A percentile compares a stretch with the other conserved stretches of the same genome.
phyloP scores from a whole-genome alignment of 106 monocot species.

The Agapanthus africanus region DNA sequence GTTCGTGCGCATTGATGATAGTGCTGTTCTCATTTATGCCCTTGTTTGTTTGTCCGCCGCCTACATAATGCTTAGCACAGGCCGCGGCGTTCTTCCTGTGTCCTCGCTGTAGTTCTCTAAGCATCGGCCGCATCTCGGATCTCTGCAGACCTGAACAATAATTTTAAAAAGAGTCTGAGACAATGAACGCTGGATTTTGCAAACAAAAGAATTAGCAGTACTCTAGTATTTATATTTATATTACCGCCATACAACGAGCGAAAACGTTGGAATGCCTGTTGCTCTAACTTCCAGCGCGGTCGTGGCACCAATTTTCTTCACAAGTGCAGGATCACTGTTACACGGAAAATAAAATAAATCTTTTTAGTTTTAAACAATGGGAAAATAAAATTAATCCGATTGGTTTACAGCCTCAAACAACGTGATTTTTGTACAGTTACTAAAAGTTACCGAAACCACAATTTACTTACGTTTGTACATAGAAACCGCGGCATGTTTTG shows the following conservation, averaged over 20 bases:
- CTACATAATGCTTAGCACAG: conserved; percentile 51
- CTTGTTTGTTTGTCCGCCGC: conserved; percentile 39
- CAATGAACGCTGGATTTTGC: background rate
- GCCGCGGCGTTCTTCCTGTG: conserved; percentile 36
- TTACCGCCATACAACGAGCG: conserved; percentile 23
- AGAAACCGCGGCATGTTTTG: too few relatives aligned
- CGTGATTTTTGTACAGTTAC: too few relatives aligned
- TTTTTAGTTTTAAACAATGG: too few relatives aligned
- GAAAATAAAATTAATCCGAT: too few relatives aligned
- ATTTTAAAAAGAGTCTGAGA: too few relatives aligned
- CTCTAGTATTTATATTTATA: background rate
- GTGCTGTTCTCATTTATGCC: conserved; percentile 48
- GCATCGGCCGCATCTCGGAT: conserved; percentile 22
- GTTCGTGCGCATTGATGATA: conserved; percentile 18
- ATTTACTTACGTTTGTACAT: too few relatives aligned
- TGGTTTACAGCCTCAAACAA: too few relatives aligned
- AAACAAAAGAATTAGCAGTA: too few relatives aligned
- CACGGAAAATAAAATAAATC: background rate
- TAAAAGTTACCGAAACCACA: too few relatives aligned
- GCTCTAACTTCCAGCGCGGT: conserved; percentile 27
- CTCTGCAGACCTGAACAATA: conserved; percentile 20
- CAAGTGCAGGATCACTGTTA: conserved; percentile 14
- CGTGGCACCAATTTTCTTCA: conserved; percentile 15
- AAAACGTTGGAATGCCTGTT: conserved; percentile 26
- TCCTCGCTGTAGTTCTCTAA: conserved; percentile 19